Evolutionary conservation across 345 rosid genomes (phyloP), one percentile per base, ranked within the genome.

Genomic region (Turritis glabra): DNA sequence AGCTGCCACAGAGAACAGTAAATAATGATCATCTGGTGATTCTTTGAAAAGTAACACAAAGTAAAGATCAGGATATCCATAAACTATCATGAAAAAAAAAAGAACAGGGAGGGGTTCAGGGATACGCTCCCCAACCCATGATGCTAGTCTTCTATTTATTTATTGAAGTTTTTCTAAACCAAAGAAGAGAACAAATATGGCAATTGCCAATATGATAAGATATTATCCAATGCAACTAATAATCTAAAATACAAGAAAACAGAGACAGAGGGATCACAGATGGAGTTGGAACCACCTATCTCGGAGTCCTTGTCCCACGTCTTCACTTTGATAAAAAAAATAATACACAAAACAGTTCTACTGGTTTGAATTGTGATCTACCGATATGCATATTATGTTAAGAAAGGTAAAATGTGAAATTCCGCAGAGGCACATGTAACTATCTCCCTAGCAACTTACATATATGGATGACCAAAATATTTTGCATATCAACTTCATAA

Each of bases 391-490:
- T 37, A 58, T 26, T 35, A 15, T 37, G 13, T 35, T 47, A 52
- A 18, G 21, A 48, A 40, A 41, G 22, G 7, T 50, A 46, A 63
- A 30, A 68, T 30, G 74, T 29, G 25, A 58, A 40, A 13, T 14
- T 41, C 22, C 2, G 13, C 48, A 30, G 25, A 52, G 33, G 50
- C 57, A 54, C 25, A 38, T 35, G 41, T 41, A 69, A 61, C 54
- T 40, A 44, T 79, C 38, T 68, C 27, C n/a, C 37, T 46, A 52
- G 21, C 6, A 61, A 85, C 99, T 85, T 83, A 96, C 99, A 80
- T 96, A 96, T 62, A 96, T 92, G 38, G 93, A 85, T 54, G 97
- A 95, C 99, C 97, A 95, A 87, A 95, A 95, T 77, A 95, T 92
- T 87, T 95, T 95, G 73, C 97, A 96, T 63, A 92, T 89, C 63